A percentile compares a stretch with the other conserved stretches of the same genome.
phyloP scores from a whole-genome alignment of 768 basidiomycete genomes.

The Pluteus cervinus region DNA sequence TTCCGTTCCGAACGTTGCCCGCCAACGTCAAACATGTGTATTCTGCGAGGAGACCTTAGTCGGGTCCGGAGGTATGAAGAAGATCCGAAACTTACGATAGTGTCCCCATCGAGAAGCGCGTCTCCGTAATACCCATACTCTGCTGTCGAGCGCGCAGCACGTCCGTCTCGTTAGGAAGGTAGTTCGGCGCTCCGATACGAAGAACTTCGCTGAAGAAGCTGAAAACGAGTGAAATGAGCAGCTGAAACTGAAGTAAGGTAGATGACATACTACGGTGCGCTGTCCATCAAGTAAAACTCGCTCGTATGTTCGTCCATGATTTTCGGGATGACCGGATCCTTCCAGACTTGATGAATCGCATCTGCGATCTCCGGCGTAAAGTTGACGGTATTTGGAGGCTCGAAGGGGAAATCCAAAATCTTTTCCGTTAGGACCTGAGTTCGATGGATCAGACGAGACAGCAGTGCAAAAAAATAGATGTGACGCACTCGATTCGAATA shows the following conservation, averaged over 20 bases:
- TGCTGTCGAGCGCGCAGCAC: conserved; percentile 85
- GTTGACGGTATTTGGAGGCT: conserved; percentile 33
- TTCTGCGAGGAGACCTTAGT: conserved; percentile 19
- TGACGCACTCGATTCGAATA: conserved; percentile 55
- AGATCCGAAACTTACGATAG: conserved; percentile 39
- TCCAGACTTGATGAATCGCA: conserved; percentile 65
- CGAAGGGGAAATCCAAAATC: conserved; percentile 54
- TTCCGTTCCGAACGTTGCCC: conserved; percentile 79
- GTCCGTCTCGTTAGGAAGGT: conserved; percentile 81
- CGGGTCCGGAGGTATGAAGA: background rate
- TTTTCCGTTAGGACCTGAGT: conserved; percentile 43
- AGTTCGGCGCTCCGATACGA: conserved; percentile 79
- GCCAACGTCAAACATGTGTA: conserved; percentile 75
- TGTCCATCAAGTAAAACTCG: conserved; percentile 94
- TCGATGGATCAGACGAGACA: conserved; percentile 4
- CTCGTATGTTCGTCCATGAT: conserved; percentile 52
- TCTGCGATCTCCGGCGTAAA: conserved; percentile 63
- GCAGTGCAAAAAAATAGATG: conserved; percentile 1
- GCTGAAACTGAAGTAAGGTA: background rate
- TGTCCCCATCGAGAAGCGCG: conserved; percentile 68
- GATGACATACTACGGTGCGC: conserved; percentile 73
- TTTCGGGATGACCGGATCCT: conserved; percentile 56
- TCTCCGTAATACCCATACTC: conserved; percentile 88
- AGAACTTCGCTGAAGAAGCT: conserved; percentile 85
- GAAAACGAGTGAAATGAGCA: conserved; percentile 1